A percentile compares a stretch with the other conserved stretches of the same genome.
Conservation (phyloP, 2,329 filamentous ascomycete genomes). For the Fusarium subtropicale region DNA sequence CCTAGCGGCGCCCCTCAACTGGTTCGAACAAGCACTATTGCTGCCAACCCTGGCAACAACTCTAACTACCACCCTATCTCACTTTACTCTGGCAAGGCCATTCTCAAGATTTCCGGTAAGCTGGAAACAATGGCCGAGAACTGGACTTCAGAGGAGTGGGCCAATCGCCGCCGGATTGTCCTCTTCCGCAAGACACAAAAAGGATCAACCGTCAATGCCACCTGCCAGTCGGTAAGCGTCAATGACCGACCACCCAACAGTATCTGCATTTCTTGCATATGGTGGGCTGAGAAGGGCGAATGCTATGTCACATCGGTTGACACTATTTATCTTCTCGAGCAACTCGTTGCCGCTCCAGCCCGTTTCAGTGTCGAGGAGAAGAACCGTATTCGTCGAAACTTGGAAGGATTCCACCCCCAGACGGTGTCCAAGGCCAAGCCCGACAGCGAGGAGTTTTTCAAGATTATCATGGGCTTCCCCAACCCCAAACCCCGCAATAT, state of each 20-base stretch:
- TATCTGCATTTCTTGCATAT: slow-evolving; percentile 97
- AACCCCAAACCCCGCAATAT: slow-evolving; percentile 97
- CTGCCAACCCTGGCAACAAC: slow-evolving; percentile 52
- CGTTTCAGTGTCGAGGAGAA: slow-evolving; percentile 97
- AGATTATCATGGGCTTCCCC: slow-evolving; percentile 97
- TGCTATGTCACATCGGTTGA: slow-evolving; percentile 97
- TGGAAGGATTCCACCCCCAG: slow-evolving; percentile 91
- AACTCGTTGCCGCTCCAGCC: slow-evolving; percentile 78
- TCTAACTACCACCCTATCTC: slow-evolving; percentile 80
- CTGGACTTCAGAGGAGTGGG: slow-evolving; percentile 86
- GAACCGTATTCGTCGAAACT: slow-evolving; percentile 94
- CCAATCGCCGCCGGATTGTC: slow-evolving; percentile 83
- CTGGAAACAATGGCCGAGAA: slow-evolving; percentile 84
- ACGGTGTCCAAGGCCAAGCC: slow-evolving; percentile 94
- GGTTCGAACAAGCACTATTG: slow-evolving; percentile 67
- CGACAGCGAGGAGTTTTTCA: slow-evolving; percentile 98
- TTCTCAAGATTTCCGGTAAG: slow-evolving; percentile 86
- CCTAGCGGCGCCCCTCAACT: slow-evolving; percentile 58
- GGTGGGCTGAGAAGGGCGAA: slow-evolving; percentile 91
- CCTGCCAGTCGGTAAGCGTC: slow-evolving; percentile 81
- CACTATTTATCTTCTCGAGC: slow-evolving; percentile 94
- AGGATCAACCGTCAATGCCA: slow-evolving; percentile 83
- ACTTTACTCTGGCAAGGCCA: slow-evolving; percentile 85
- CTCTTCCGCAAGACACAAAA: slow-evolving; percentile 86
- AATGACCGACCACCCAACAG: slow-evolving; percentile 85